phyloP scores from a whole-genome alignment of 345 rosid genomes.

The Eucalyptus erythrocorys region DNA sequence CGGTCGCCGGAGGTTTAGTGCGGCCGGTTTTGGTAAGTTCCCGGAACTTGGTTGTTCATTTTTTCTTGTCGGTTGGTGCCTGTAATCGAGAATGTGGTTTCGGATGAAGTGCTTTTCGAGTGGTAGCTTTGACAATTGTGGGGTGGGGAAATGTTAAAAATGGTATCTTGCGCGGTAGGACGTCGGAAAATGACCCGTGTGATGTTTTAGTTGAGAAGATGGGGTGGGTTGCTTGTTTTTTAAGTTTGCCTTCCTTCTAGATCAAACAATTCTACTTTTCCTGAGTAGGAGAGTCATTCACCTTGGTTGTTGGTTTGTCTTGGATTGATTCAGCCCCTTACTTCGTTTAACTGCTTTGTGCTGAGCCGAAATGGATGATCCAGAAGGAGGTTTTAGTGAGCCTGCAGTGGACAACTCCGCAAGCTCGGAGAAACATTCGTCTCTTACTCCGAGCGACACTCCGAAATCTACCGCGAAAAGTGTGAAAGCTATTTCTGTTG shows the following conservation, averaged over 20 bases:
- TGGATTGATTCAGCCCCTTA: slow-evolving; percentile 9
- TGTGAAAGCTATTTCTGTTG: slow-evolving; percentile 23
- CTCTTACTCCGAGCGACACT: slow-evolving; percentile 22
- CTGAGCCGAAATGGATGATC: slow-evolving; percentile 45
- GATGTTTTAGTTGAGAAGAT: not conserved
- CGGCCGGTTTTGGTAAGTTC: not conserved
- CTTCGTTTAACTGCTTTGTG: slow-evolving; percentile 1
- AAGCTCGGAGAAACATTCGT: slow-evolving; percentile 17
- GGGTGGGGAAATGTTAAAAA: not conserved
- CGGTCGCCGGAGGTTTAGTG: not conserved
- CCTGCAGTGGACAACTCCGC: slow-evolving; percentile 11
- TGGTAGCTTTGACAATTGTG: not conserved
- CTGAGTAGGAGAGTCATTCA: not conserved
- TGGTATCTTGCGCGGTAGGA: not conserved
- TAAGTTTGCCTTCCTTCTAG: not conserved
- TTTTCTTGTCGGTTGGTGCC: not conserved
- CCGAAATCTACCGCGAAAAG: slow-evolving; percentile 15
- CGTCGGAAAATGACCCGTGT: not conserved
- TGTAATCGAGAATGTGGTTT: not conserved
- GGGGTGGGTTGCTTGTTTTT: not conserved
- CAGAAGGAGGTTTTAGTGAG: slow-evolving; percentile 19
- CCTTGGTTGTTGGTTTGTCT: not conserved
- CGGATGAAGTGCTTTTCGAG: not conserved
- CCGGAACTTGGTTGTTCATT: not conserved
- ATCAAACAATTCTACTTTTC: not conserved